Conservation (phyloP, 75 land plant species). For the Azolla pinnata region DNA sequence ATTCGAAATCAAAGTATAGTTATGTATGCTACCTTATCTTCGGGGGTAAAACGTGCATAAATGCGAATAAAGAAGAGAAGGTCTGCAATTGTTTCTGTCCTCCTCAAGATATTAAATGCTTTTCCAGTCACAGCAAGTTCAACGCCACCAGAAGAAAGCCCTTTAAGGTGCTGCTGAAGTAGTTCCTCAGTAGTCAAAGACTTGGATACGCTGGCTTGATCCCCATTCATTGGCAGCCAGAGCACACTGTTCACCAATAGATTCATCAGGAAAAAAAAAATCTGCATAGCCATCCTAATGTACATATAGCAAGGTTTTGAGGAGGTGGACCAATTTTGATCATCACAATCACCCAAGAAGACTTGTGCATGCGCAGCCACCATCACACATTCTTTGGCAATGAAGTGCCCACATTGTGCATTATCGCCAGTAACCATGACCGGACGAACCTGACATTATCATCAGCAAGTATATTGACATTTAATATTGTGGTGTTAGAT, state of each 20-base stretch:
- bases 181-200: slow-evolving; percentile 20
- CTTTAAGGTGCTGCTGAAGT: slow-evolving; percentile 21
- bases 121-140: slow-evolving; percentile 39
- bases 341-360: slow-evolving; percentile 21
- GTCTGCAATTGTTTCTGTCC: slow-evolving; percentile 21
- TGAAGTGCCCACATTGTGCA: slow-evolving; percentile 37
- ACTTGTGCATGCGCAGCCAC: slow-evolving; percentile 20
- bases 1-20: too few species aligned
- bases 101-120: slow-evolving; percentile 29
- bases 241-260: slow-evolving; percentile 10
- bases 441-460: slow-evolving; percentile 24
- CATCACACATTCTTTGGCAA: slow-evolving; percentile 29
- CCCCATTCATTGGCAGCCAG: slow-evolving; percentile 22
- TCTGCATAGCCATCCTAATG: too few species aligned
- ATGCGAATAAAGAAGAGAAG: slow-evolving; percentile 27
- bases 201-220: slow-evolving; percentile 5
- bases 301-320: too few species aligned
- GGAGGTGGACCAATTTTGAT: too few species aligned
- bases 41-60: slow-evolving; percentile 34
- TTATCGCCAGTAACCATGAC: slow-evolving; percentile 40
- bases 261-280: too few species aligned
- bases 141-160: slow-evolving; percentile 23
- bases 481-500: too few species aligned
- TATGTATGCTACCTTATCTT: slow-evolving; percentile 43
- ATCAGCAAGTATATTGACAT: too few species aligned